Base-by-base conservation (phyloP, 129 eudicot genomes). In the Helianthus annuus region DNA sequence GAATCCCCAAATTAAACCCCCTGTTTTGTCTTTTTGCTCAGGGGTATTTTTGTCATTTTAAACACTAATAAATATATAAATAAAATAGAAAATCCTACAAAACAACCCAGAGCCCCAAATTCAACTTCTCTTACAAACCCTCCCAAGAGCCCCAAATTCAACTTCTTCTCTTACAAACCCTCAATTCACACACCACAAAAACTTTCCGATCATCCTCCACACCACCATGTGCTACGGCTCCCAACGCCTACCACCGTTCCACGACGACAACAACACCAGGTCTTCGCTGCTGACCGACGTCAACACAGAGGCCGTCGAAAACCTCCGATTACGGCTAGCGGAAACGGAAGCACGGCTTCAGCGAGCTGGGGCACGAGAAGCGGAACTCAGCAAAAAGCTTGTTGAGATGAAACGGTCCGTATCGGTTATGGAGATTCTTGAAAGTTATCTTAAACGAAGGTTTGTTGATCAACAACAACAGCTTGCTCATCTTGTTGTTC, bases 311-410 rank as follows among this genome's bases (percentile, higher is more conserved):
- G 79, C 64, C 11, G 89, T 80, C 60, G 95, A 83, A 46, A 29
- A 42, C 69, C 80, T 85, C 69, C 63, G 85, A 49, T 66, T 49
- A 49, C 89, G 97, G 64, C 76, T 91, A 22, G 91, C 86, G 24
- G 94, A 87, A 66, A 81, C 91, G 4, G 97, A 90, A 84, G 87
- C 85, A 6, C 76, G 94, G 63, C 86, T 90, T 27, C 84, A 74
- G 58, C 77, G 74, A 79, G 97, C 97, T 45, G 87, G 94, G 81
- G 97, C 88, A 46, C 76, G 95, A 57, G 97, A 91, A 58, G 95
- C 91, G 51, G 86, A 81, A 61, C 87, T 91, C 34, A 85, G 80
- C 79, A 81, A 84, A 74, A 87, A 64, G 55, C 89, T 91, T 56
- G 66, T 77, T 9, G 91, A 85, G 71, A 85, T 87, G 97, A 91